Base-by-base conservation (phyloP, 1,284 basidiomycete species). In the Albatrellus sp. region DNA sequence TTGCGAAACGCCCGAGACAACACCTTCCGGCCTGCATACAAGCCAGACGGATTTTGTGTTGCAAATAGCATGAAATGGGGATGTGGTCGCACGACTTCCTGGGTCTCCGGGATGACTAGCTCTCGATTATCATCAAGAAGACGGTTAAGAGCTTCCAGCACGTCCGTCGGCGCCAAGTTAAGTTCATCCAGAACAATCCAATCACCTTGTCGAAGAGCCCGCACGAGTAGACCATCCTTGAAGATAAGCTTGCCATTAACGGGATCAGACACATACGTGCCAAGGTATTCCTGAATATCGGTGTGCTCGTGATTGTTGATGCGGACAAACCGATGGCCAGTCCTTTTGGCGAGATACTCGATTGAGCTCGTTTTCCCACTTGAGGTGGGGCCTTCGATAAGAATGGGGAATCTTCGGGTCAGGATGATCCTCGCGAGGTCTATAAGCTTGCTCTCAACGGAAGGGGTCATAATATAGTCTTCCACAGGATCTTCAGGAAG, bases 241-340 rank as follows among this genome's bases (percentile, higher is more conserved):
- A 96, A 98, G 11, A 88, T 80, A 13, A 98, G 75, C 60, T 92
- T 94, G 17, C 96, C 96, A 0, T 90, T 90, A 19, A 77, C 62
- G 5, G 92, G 79, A 61, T 98, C 93, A 1, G 94, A 93, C 12
- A 94, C 80, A 57, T 99, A 99, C 0, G 92, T 93, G 5, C 96
- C 96, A 42, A 98, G 73, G 58, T 99, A 99, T 60, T 99, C 96
- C 58, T 99, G 96, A 42, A 94, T 93, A 61, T 99, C 96, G 4
- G 96, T 99, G 59, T 98, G 96, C 56, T 99, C 96, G 66, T 99
- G 96, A 57, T 99, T 98, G 68, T 99, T 98, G 74, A 98, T 98
- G 32, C 96, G 88, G 24, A 99, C 83, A 60, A 98, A 98, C 28
- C 78, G 77, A 66, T 99, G 96, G 0, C 96, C 94, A 0, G 94